Evolutionary conservation across 495 filamentous ascomycete genomes (phyloP), one percentile per base, ranked within the genome.

Genomic region (Xylaria bambusicola): DNA sequence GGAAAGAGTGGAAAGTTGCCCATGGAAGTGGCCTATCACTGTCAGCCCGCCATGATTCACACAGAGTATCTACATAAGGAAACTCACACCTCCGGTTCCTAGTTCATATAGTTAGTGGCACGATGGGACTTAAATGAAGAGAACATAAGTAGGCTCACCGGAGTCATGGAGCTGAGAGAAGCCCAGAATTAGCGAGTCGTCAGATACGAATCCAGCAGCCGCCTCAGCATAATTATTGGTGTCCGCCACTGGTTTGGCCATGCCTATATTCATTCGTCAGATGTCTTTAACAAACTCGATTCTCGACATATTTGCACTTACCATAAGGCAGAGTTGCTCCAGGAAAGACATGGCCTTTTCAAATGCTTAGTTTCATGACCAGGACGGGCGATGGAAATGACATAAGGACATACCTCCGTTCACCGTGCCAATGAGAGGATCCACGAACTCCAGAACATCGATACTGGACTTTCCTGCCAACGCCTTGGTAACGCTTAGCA

Each of bases 1-100:
- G 84, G 78, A 60, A 92, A 92, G 0, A 92, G 75, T 0, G 88
- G 87, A 62, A 92, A 92, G 66, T 91, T 90, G 24, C 89, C 89
- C 61, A 93, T 66, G 2, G 86, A 89, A 9, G 86, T 78, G 10
- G 76, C 70, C 71, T 73, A 60, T 13, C 15, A 54, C 41, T 46
- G 49, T 68, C 47, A 75, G 47, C 71, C 72, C 59, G 68, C 27
- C 41, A 62, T 60, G 9, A 63, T 60, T 17, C 35, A 33, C 17
- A 24, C 29, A 41, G 47, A 6, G 17, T 9, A 7, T 10, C 31
- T 6, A 46, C 48, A 2, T 66, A 67, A n/a, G 38, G 50, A 41
- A 17, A 73, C 70, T 68, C 46, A 73, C 71, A 20, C 85, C 85
- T 46, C 86, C 86, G 59, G 81, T 88, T 41, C 80, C 78, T 76